These are phyloP conservation scores for Gloeopeniophorella convolvens DNA, from an alignment of 768 basidiomycete species.

Conservation along the genomic window DNA sequence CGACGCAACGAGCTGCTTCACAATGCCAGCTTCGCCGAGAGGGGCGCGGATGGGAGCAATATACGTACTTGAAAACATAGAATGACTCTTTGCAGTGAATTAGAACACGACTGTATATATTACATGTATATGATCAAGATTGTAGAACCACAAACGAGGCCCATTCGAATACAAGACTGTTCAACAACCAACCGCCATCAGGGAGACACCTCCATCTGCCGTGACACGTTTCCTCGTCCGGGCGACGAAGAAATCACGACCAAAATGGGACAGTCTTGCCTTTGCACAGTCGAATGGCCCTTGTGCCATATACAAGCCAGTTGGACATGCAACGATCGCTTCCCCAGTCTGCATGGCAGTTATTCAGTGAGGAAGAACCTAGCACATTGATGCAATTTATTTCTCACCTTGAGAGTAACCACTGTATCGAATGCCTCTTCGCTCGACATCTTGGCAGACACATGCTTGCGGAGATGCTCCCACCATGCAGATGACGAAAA, in stretches of 20 bases:
- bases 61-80: no score
- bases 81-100: no score
- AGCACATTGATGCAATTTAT: neutral
- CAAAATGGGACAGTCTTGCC: constrained; percentile 37
- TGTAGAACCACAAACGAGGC: no score
- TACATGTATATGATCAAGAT: no score
- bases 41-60: constrained; percentile 50
- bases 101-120: no score
- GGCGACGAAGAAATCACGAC: constrained; percentile 51
- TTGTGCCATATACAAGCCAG: constrained; percentile 42
- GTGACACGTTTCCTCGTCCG: constrained; percentile 60
- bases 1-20: constrained; percentile 54
- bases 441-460: constrained; percentile 53
- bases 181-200: constrained; percentile 33
- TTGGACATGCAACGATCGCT: constrained; percentile 62
- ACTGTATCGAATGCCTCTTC: constrained; percentile 61
- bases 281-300: neutral
- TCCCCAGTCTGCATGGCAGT: constrained; percentile 51
- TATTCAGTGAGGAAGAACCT: neutral
- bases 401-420: constrained; percentile 52
- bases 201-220: constrained; percentile 56
- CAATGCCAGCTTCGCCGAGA: constrained; percentile 55
- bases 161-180: no score
- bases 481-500: constrained; percentile 77
- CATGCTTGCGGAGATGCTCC: constrained; percentile 60